Conservation (phyloP, 306 rosid species). For the Alnus rubra region DNA sequence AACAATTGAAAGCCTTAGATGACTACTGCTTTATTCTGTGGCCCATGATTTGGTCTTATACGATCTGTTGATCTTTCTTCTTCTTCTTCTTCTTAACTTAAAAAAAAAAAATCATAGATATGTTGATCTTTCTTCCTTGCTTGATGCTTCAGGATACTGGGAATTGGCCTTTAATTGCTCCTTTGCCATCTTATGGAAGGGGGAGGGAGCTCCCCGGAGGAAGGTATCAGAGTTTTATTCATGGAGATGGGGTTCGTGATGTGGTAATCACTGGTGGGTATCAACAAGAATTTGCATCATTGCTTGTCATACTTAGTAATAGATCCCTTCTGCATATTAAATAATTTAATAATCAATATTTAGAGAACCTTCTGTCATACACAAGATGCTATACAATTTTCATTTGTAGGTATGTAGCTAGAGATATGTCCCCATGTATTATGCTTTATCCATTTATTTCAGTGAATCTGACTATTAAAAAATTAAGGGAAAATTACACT, state of each 20-base stretch:
- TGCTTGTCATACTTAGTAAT: background rate
- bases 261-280: constrained; percentile 80
- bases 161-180: constrained; percentile 84
- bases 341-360: background rate
- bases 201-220: constrained; percentile 94
- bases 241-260: constrained; percentile 67
- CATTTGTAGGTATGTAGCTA: background rate
- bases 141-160: constrained; percentile 53
- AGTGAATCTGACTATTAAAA: background rate
- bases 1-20: background rate
- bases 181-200: constrained; percentile 93
- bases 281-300: background rate
- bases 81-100: background rate
- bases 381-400: constrained; percentile 1
- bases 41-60: background rate
- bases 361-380: background rate
- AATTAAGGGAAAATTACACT: no score
- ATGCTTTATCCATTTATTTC: background rate
- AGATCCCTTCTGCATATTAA: background rate
- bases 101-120: background rate
- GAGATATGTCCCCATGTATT: background rate
- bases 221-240: constrained; percentile 81
- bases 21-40: background rate
- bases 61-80: constrained; percentile 2
- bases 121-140: constrained; percentile 14